phyloP scores from a whole-genome alignment of 345 rosid genomes.

The Heritiera littoralis region DNA sequence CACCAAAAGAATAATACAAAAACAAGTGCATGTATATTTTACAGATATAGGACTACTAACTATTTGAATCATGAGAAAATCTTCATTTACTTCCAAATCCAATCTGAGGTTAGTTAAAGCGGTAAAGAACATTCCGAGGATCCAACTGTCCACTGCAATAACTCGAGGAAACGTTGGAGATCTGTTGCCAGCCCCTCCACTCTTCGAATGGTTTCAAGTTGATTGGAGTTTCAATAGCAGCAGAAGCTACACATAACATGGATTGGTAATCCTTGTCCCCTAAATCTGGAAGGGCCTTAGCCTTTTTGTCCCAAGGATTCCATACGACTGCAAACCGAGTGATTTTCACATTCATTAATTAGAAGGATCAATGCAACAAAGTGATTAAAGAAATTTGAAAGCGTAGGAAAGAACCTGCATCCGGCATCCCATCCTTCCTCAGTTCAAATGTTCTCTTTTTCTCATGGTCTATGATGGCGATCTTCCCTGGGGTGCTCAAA shows the following conservation, averaged over 20 bases:
- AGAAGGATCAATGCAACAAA: slow-evolving; percentile 3
- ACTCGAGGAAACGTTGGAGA: slow-evolving; percentile 89
- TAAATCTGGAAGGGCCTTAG: slow-evolving; percentile 73
- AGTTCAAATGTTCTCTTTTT: slow-evolving; percentile 88
- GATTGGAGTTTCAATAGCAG: slow-evolving; percentile 65
- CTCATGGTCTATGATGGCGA: slow-evolving; percentile 94
- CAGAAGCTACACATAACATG: slow-evolving; percentile 85
- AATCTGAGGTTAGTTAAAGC: slow-evolving; percentile 40
- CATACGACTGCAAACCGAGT: slow-evolving; percentile 60
- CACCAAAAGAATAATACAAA: slow-evolving; percentile 3
- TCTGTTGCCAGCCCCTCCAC: slow-evolving; percentile 88
- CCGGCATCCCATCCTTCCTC: slow-evolving; percentile 82
- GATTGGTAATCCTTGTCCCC: slow-evolving; percentile 87
- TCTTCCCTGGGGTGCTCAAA: slow-evolving; percentile 87
- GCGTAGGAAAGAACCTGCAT: slow-evolving; percentile 57
- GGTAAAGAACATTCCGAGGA: slow-evolving; percentile 78
- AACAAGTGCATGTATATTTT: slow-evolving; percentile 11
- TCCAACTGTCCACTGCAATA: slow-evolving; percentile 96
- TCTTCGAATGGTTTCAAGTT: slow-evolving; percentile 79
- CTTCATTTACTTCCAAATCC: not conserved
- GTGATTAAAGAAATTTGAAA: not conserved
- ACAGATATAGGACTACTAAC: slow-evolving; percentile 6
- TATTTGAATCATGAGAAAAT: slow-evolving; percentile 14
- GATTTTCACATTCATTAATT: slow-evolving; percentile 4
- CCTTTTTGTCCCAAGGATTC: slow-evolving; percentile 97